Conservation (phyloP, 768 basidiomycete genomes). For the Russula lepida region DNA sequence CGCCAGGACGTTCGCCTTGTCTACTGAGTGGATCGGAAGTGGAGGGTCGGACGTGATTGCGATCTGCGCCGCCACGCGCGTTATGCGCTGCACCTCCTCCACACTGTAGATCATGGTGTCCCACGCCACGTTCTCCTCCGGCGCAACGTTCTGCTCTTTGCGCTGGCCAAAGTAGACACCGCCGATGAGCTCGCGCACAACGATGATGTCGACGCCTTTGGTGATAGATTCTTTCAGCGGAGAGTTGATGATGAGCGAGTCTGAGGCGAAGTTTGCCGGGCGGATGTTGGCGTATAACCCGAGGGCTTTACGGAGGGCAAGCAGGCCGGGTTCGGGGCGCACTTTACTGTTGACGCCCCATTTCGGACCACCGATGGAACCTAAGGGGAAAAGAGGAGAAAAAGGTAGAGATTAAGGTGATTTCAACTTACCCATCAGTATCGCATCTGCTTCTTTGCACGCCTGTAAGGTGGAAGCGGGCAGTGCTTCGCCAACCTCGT, state of each 20-base stretch:
- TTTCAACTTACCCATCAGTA: conserved; percentile 71
- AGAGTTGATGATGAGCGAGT: conserved; percentile 77
- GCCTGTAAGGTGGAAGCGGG: conserved; percentile 80
- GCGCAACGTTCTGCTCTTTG: conserved; percentile 69
- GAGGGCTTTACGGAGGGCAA: conserved; percentile 81
- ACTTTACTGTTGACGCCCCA: conserved; percentile 89
- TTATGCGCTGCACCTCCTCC: conserved; percentile 86
- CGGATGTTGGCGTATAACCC: conserved; percentile 98
- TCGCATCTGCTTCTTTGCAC: conserved; percentile 89
- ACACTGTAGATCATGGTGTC: conserved; percentile 94
- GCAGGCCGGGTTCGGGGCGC: conserved; percentile 87
- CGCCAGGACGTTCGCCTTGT: conserved; percentile 98
- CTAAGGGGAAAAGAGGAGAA: conserved; percentile 32
- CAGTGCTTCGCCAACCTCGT: conserved; percentile 75
- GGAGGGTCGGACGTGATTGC: conserved; percentile 79
- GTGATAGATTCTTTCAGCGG: conserved; percentile 85
- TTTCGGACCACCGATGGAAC: conserved; percentile 97
- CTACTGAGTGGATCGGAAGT: conserved; percentile 83
- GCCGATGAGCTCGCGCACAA: conserved; percentile 93
- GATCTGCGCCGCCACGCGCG: conserved; percentile 90
- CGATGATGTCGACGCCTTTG: conserved; percentile 81
- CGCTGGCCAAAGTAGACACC: conserved; percentile 93
- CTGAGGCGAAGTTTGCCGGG: conserved; percentile 90
- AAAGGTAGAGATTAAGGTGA: too few relatives aligned
- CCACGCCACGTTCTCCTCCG: conserved; percentile 66